Evolutionary conservation across 345 rosid genomes (phyloP).

Genomic region (Pistacia atlantica): DNA sequence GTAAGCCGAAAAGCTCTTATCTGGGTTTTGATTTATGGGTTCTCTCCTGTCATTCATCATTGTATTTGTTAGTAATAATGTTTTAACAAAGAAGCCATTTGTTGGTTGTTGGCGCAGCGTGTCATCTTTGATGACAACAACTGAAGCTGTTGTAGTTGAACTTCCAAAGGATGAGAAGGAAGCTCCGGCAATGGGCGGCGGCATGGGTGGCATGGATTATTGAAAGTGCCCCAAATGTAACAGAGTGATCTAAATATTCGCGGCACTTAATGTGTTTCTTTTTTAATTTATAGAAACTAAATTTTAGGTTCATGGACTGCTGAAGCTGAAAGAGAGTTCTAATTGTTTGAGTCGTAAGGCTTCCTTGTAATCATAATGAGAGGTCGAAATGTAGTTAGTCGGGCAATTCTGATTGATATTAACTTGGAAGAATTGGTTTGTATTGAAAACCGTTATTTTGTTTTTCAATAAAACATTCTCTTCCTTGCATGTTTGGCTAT

Average conservation of each 20-base stretch:
- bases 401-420: conserved; percentile 1
- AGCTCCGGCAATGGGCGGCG: conserved; percentile 65
- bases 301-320: conserved; percentile 9
- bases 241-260: background rate
- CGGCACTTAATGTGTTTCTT: too few relatives aligned
- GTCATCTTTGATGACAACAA: conserved; percentile 89
- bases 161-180: conserved; percentile 83
- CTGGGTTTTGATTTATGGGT: background rate
- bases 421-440: background rate
- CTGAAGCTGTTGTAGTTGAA: conserved; percentile 84
- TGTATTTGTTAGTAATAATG: background rate
- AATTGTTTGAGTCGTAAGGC: conserved; percentile 18
- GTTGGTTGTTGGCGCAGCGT: conserved; percentile 47
- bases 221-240: conserved; percentile 25
- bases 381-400: conserved; percentile 14
- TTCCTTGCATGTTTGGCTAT: background rate
- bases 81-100: background rate
- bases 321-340: background rate
- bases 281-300: background rate
- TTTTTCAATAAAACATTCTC: background rate
- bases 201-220: conserved; percentile 93
- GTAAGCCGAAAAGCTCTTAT: conserved; percentile 28
- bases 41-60: background rate
- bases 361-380: conserved; percentile 28
- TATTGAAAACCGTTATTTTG: background rate